These are phyloP conservation scores for Elasticomyces elasticus DNA, from an alignment of 495 filamentous ascomycete species.

Conservation along the genomic window DNA sequence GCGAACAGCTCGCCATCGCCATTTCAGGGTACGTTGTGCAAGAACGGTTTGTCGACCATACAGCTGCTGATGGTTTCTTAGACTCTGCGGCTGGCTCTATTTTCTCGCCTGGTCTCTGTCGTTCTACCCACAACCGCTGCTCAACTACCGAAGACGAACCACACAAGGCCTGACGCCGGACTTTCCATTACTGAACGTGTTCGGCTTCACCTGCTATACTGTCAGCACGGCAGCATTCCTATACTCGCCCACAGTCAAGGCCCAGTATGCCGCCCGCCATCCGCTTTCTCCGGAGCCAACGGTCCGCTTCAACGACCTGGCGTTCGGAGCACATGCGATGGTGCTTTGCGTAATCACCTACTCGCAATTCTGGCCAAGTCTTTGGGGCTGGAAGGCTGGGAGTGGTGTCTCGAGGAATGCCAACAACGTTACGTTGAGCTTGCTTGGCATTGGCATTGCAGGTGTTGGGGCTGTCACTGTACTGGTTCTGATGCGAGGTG, in stretches of 20 bases:
- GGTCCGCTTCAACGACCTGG: conserved; percentile 80
- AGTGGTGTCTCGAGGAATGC: conserved; percentile 42
- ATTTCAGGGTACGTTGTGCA: conserved; percentile 7
- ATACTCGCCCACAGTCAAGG: conserved; percentile 63
- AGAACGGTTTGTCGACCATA: no score
- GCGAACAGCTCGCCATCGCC: conserved; percentile 6
- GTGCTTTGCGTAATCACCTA: conserved; percentile 56
- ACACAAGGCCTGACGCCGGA: conserved; percentile 79
- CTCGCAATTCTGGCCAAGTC: conserved; percentile 57
- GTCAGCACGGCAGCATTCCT: conserved; percentile 64
- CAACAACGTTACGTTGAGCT: conserved; percentile 53
- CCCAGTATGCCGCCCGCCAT: conserved; percentile 78
- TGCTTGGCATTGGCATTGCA: conserved; percentile 55
- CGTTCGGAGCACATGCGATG: conserved; percentile 72
- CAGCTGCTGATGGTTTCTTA: neutral
- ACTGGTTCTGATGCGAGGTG: conserved; percentile 44
- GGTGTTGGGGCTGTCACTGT: conserved; percentile 44
- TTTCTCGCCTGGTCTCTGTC: conserved; percentile 46
- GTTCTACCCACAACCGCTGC: conserved; percentile 82
- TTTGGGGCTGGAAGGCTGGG: conserved; percentile 64
- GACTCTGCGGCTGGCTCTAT: conserved; percentile 26
- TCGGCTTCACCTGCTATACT: conserved; percentile 74
- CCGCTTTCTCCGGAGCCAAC: conserved; percentile 61
- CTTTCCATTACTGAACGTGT: conserved; percentile 69
- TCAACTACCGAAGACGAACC: conserved; percentile 62